Evolutionary conservation across 2,329 filamentous ascomycete genomes (phyloP).

Genomic region (Colletotrichum karsti): DNA sequence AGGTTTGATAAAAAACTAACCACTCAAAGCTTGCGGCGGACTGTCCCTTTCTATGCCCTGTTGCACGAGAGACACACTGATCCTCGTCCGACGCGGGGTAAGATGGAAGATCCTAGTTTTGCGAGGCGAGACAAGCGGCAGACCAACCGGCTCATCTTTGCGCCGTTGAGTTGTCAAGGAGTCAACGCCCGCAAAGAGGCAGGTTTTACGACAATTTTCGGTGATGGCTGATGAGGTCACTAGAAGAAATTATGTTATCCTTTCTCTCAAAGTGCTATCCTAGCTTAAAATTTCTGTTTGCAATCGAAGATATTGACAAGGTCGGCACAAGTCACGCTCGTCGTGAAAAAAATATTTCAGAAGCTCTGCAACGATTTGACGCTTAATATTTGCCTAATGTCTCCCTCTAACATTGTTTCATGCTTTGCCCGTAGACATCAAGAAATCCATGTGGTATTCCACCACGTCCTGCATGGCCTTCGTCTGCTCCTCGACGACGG

Average conservation of each 20-base stretch:
- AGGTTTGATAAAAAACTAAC: neutral
- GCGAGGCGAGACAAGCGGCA: neutral
- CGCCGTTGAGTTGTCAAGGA: neutral
- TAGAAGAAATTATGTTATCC: no score
- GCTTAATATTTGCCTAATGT: neutral
- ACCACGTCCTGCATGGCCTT: slow-evolving; percentile 56
- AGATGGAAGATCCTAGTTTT: neutral
- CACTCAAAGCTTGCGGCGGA: neutral
- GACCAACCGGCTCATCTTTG: neutral
- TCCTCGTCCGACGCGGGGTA: neutral
- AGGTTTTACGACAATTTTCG: neutral
- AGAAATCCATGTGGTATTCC: slow-evolving; percentile 52
- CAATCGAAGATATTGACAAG: neutral
- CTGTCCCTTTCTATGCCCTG: neutral
- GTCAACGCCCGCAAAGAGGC: neutral
- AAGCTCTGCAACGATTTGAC: neutral
- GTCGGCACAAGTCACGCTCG: neutral
- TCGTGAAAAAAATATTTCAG: neutral
- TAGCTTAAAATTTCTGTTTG: neutral
- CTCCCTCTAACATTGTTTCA: neutral
- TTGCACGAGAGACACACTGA: neutral
- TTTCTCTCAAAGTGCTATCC: neutral
- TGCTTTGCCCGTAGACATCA: neutral
- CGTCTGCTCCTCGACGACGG: slow-evolving; percentile 56
- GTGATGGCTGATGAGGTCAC: neutral